Conservation (phyloP, 108 stramenopile genomes). For the Asterionellopsis glacialis region DNA sequence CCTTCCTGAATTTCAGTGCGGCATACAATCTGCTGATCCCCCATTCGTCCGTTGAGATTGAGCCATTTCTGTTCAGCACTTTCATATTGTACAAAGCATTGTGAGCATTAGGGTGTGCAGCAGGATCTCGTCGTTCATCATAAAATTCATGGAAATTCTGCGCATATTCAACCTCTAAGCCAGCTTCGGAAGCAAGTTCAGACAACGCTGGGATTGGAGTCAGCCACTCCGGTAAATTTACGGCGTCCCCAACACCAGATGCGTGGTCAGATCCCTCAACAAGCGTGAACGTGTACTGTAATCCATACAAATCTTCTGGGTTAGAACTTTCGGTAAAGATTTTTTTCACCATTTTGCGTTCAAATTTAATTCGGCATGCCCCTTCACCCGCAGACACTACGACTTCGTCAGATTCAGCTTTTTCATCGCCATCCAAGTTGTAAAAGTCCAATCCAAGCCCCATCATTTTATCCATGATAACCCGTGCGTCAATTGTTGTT, state of each 20-base stretch:
- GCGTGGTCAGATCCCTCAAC: constrained; percentile 77
- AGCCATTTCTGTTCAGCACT: constrained; percentile 70
- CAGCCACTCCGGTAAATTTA: constrained; percentile 87
- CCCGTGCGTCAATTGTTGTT: constrained; percentile 94
- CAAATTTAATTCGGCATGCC: constrained; percentile 70
- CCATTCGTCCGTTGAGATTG: constrained; percentile 82
- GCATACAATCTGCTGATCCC: constrained; percentile 80
- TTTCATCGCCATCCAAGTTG: constrained; percentile 32
- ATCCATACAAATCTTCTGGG: constrained; percentile 71
- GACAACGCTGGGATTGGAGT: constrained; percentile 67
- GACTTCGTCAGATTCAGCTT: constrained; percentile 32
- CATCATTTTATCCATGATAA: constrained; percentile 76
- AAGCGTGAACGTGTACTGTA: constrained; percentile 85
- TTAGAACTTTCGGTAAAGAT: constrained; percentile 34
- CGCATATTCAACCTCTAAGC: constrained; percentile 69
- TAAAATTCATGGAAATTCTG: constrained; percentile 86
- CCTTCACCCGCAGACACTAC: constrained; percentile 61
- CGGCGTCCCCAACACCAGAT: constrained; percentile 78
- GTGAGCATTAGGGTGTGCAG: constrained; percentile 46
- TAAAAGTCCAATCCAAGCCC: constrained; percentile 63
- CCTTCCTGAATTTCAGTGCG: constrained; percentile 86
- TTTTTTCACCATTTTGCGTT: constrained; percentile 43
- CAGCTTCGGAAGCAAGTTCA: constrained; percentile 63
- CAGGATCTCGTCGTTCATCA: constrained; percentile 52
- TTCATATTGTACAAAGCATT: constrained; percentile 83